A percentile compares a stretch with the other conserved stretches of the same genome.
These are phyloP conservation scores for Gigaspora rosea DNA, from an alignment of 192 early-diverging fungal genomes.

Conservation along the genomic window DNA sequence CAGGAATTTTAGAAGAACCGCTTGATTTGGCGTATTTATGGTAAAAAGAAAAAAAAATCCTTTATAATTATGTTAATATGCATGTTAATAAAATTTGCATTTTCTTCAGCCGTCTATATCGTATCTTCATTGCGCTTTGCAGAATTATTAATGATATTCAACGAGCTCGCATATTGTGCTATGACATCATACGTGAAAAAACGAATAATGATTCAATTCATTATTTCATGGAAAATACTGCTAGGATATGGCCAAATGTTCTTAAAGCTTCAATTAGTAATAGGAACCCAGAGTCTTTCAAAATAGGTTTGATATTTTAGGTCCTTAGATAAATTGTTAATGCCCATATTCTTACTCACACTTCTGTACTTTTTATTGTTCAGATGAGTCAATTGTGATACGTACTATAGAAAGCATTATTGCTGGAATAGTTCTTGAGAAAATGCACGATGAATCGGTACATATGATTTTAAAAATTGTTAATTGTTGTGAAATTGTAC, in stretches of 20 bases:
- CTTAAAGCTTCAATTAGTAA: background rate
- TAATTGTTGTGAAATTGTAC: background rate
- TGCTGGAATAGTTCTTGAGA: background rate
- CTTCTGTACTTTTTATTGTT: background rate
- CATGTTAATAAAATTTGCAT: background rate
- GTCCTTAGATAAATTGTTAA: no score
- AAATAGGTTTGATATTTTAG: no score
- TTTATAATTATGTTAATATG: background rate
- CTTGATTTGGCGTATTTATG: background rate
- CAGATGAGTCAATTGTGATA: background rate
- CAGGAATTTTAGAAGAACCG: background rate
- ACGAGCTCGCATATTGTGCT: constrained; percentile 3
- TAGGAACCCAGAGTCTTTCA: no score
- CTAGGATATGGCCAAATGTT: constrained; percentile 1
- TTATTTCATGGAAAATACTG: background rate
- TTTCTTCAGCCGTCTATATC: constrained; percentile 7
- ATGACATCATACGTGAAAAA: constrained; percentile 5
- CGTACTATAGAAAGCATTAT: background rate
- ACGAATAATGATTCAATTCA: background rate
- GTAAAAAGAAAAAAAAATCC: background rate
- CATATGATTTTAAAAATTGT: background rate
- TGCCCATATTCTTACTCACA: no score
- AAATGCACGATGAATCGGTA: background rate
- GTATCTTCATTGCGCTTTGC: constrained; percentile 9
- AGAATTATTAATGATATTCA: constrained; percentile 9